Percentiles rank a stretch among this genome's conserved stretches.
These are phyloP conservation scores for Colletotrichum trifolii DNA, from an alignment of 2,329 filamentous ascomycete species.

Conservation along the genomic window DNA sequence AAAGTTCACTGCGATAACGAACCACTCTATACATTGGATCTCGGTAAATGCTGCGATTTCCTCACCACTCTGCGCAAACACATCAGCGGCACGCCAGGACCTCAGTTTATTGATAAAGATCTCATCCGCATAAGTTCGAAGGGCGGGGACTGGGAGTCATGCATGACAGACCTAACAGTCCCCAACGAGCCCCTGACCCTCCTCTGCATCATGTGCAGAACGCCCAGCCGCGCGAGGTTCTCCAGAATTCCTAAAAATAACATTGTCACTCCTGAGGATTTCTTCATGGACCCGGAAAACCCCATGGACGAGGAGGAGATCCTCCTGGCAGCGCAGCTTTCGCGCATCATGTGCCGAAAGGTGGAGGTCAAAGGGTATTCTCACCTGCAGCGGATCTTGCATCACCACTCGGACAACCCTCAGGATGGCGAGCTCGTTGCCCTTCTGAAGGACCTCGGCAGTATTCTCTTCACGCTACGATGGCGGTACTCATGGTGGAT, in stretches of 20 bases:
- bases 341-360: constrained; percentile 57
- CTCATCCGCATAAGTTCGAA: constrained; percentile 42
- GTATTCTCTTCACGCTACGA: constrained; percentile 50
- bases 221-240: constrained; percentile 57
- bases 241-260: constrained; percentile 46
- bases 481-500: constrained; percentile 59
- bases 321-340: constrained; percentile 54
- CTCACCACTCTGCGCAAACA: constrained; percentile 50
- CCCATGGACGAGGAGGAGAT: constrained; percentile 49
- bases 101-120: constrained; percentile 56
- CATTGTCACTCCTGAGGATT: constrained; percentile 37
- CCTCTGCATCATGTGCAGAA: constrained; percentile 56
- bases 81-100: constrained; percentile 45
- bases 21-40: constrained; percentile 53
- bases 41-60: constrained; percentile 53
- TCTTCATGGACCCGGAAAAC: constrained; percentile 51
- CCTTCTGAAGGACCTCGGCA: constrained; percentile 27
- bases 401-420: constrained; percentile 10
- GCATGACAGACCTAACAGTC: constrained; percentile 50
- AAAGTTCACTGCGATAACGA: constrained; percentile 53
- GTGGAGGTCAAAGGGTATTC: constrained; percentile 57
- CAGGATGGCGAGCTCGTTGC: constrained; percentile 44
- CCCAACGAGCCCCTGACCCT: constrained; percentile 51
- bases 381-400: constrained; percentile 50
- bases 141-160: constrained; percentile 49